Percentiles rank a stretch among this genome's conserved stretches.
phyloP scores from a whole-genome alignment of 495 filamentous ascomycete genomes.

The Penicillium coffeae region DNA sequence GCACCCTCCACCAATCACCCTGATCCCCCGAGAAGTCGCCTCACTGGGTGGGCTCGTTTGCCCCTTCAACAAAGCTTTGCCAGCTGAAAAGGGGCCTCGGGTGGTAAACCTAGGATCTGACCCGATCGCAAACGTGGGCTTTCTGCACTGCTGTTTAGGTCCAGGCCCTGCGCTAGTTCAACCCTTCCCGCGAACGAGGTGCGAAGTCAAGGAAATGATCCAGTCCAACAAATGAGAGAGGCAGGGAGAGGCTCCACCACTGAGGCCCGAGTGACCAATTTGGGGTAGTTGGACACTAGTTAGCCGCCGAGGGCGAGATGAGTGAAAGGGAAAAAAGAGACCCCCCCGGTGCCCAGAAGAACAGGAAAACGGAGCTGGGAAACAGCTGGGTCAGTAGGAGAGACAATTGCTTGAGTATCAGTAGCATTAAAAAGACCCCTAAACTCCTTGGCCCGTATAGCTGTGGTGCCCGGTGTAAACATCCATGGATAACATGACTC shows the following conservation, averaged over 20 bases:
- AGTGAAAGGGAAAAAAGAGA: constrained; percentile 1
- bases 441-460: no score
- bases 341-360: neutral
- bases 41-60: neutral
- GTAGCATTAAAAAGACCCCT: no score
- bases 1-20: neutral
- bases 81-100: no score
- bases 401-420: no score
- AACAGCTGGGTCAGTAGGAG: no score
- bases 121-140: constrained; percentile 1
- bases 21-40: neutral
- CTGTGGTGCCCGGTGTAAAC: neutral
- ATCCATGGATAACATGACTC: neutral
- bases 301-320: constrained; percentile 18
- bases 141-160: constrained; percentile 11
- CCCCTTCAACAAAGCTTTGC: no score
- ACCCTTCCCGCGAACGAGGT: neutral
- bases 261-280: constrained; percentile 86
- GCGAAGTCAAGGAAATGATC: constrained; percentile 17
- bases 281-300: constrained; percentile 84
- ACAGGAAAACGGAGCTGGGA: neutral
- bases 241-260: constrained; percentile 97
- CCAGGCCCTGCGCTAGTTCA: constrained; percentile 19
- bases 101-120: constrained; percentile 11
- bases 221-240: constrained; percentile 83